Base-by-base conservation (phyloP, 179 eudicot genomes). In the Patellifolia procumbens region DNA sequence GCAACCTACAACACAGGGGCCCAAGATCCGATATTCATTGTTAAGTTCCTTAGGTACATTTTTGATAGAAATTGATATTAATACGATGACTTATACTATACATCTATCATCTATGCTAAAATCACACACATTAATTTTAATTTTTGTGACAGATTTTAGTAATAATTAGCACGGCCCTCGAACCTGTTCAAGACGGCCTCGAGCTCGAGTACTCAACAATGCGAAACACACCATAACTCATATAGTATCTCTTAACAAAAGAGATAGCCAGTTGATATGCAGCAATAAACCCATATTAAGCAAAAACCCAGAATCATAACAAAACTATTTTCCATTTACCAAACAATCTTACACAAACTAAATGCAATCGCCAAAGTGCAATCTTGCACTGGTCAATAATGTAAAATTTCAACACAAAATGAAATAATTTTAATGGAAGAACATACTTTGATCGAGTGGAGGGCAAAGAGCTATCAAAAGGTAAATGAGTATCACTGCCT, bases 371-470 rank as follows among this genome's bases (percentile, higher is more conserved):
- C 49, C 20, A 28, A 29, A 28, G 3, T 24, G 20, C 32, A 70
- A 28, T 39, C 43, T 5, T 39, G 43, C 43, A 39, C 8, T 7
- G 37, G 19, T 74, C 24, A 51, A 17, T 42, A 16, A 29, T 20
- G 17, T 29, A 34, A 2, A 11, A 12, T 72, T 8, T 10, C 17
- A 45, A 43, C 7, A 49, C 15, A 68, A 73, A 56, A 22, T 7
- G 2, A 48, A 68, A 22, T 7, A 7, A 4, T 7, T 15, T 8
- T 9, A 63, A 20, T 22, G 0, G 67, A 74, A 11, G 7, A 35
- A 59, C 79, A 78, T 79, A 82, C 85, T 71, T 75, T 37, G 85
- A 65, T 20, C 11, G 63, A 13, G 61, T 7, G 22, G 80, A 46
- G 51, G 81, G 7, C 34, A 76, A 58, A 45, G 76, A 67, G 29